Evolutionary conservation across 805 yeast species (phyloP), one percentile per base, ranked within the genome.

Genomic region (Maudiozyma serrabonitensis): DNA sequence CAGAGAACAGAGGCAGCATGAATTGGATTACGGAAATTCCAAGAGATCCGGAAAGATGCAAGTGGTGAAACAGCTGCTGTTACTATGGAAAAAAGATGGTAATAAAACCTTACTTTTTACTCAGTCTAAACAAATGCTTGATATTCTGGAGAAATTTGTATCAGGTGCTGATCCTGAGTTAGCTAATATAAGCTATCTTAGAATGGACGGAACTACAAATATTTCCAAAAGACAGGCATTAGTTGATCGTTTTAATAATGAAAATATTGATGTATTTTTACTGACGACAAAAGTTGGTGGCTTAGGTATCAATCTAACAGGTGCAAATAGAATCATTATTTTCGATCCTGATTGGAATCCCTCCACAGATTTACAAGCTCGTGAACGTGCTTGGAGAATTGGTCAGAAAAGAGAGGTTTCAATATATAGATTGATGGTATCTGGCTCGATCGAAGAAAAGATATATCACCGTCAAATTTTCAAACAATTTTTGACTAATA

Each of bases 321-420:
- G 98, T 3, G 98, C 99, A 0, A 89, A 89, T 56, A 70, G 98
- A 43, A 96, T 91, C 12, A 87, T 91, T 21, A 91, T 91, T 15
- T 91, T 78, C 63, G 99, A 91, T 60, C 99, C 99, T 0, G 98
- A 93, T 67, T 91, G 99, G 99, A 91, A 91, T 61, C 99, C 99
- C 0, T 88, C 96, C 0, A 93, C 98, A 0, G 99, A 91, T 69
- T 75, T 90, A 52, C 99, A 91, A 67, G 99, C 99, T 0, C 74
- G 98, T 52, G 99, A 91, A 64, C 70, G 99, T 45, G 97, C 98
- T 0, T 93, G 98, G 98, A 74, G 99, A 55, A 73, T 91, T 54
- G 99, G 99, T 1, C 99, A 91, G 65, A 90, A 85, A 62, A 80
- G 82, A 50, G 96, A 90, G 57, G 97, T 91, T 8, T 80, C 89